Percentiles rank a stretch among this genome's conserved stretches.
phyloP scores from a whole-genome alignment of 129 eudicot species.

The Flaveria trinervia region DNA sequence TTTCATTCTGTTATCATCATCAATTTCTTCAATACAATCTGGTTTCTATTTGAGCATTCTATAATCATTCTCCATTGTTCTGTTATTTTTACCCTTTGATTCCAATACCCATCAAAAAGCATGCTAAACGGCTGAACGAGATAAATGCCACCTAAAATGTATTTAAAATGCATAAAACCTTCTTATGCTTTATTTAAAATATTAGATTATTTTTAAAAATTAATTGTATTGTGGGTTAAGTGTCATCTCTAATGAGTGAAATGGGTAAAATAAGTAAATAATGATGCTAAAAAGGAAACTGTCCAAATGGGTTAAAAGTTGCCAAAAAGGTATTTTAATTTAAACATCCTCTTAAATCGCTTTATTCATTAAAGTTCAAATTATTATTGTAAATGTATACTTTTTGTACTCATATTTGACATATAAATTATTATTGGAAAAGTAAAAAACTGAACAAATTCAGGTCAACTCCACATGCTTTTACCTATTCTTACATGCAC shows the following conservation, averaged over 20 bases:
- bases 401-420: too few species aligned
- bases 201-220: background rate
- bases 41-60: too few species aligned
- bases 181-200: background rate
- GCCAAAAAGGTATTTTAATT: background rate
- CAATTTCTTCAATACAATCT: too few species aligned
- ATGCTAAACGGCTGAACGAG: background rate
- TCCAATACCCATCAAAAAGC: too few species aligned
- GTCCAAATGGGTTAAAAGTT: background rate
- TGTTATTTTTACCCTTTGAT: too few species aligned
- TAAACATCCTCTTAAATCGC: slow-evolving; percentile 1
- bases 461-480: too few species aligned
- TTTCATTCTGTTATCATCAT: too few species aligned
- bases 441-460: too few species aligned
- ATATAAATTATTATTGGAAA: too few species aligned
- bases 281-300: background rate
- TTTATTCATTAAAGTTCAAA: background rate
- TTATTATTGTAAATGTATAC: background rate
- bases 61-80: too few species aligned
- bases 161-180: background rate
- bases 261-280: background rate
- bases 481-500: too few species aligned
- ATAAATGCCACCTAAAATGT: background rate
- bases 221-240: background rate
- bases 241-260: background rate